phyloP scores from a whole-genome alignment of 495 filamentous ascomycete genomes.

The Talaromyces trachyspermus region DNA sequence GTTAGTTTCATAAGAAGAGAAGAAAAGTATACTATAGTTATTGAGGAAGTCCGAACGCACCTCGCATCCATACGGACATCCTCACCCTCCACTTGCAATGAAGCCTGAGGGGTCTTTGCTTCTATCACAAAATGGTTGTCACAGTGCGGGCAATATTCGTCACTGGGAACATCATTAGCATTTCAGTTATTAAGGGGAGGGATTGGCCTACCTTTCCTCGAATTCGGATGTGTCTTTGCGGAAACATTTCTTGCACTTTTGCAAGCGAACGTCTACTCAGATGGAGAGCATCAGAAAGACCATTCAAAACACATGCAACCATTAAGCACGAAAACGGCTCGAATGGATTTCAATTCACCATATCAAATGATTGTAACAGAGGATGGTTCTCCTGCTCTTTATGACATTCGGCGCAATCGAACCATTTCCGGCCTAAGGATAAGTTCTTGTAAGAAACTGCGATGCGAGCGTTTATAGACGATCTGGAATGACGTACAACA shows the following conservation, averaged over 20 bases:
- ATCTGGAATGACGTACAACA: conserved; percentile 61
- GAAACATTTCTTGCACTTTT: conserved; percentile 99
- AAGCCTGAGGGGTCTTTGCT: conserved; percentile 70
- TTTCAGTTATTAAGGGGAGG: neutral
- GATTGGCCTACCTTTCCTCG: conserved; percentile 60
- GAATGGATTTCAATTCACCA: conserved; percentile 44
- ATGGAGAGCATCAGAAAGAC: neutral
- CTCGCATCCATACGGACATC: conserved; percentile 75
- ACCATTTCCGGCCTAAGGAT: conserved; percentile 80
- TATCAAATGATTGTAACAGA: conserved; percentile 70
- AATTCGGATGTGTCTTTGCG: conserved; percentile 87
- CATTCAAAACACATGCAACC: neutral
- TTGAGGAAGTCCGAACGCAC: conserved; percentile 17
- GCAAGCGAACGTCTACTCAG: conserved; percentile 65
- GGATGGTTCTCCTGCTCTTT: conserved; percentile 67
- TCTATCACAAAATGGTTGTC: conserved; percentile 97
- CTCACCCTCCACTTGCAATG: conserved; percentile 79
- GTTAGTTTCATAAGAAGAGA: neutral
- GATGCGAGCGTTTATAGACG: neutral
- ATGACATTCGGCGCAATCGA: conserved; percentile 97
- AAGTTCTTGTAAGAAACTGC: conserved; percentile 1
- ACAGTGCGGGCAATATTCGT: conserved; percentile 99
- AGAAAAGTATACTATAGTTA: too few relatives aligned
- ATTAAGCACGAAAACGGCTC: neutral
- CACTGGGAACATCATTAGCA: conserved; percentile 37